A percentile compares a stretch with the other conserved stretches of the same genome.
Conservation (phyloP, 176 grass and related monocot species). For the Thinopyrum elongatum region DNA sequence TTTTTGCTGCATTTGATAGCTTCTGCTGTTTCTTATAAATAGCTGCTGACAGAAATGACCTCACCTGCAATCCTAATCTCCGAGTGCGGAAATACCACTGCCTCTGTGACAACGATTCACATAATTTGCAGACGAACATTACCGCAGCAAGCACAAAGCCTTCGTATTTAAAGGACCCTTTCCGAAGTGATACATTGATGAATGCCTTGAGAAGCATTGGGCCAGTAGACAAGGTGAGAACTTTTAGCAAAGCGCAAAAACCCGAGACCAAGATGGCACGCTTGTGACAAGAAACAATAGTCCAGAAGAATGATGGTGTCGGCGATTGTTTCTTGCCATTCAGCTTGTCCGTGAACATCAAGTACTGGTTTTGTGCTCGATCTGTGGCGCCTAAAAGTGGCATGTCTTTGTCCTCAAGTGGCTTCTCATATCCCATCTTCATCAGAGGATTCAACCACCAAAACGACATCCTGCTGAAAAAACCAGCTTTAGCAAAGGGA, state of each 20-base stretch:
- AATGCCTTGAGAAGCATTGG: constrained; percentile 80
- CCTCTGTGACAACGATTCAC: constrained; percentile 79
- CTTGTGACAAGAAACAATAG: constrained; percentile 73
- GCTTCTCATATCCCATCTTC: constrained; percentile 78
- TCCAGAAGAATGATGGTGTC: constrained; percentile 61
- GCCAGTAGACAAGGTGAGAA: constrained; percentile 63
- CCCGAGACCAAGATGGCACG: constrained; percentile 64
- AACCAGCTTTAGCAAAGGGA: constrained; percentile 63
- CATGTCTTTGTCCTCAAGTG: constrained; percentile 83
- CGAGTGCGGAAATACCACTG: constrained; percentile 93
- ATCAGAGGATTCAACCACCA: constrained; percentile 93
- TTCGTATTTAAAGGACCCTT: constrained; percentile 68
- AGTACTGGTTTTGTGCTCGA: constrained; percentile 51
- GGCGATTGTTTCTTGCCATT: constrained; percentile 26
- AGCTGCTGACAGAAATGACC: constrained; percentile 71
- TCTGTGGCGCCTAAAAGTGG: constrained; percentile 56
- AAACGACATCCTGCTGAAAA: constrained; percentile 75
- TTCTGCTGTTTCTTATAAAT: constrained; percentile 86
- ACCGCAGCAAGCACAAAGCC: constrained; percentile 47
- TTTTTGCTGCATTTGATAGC: constrained; percentile 69
- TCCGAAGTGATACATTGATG: constrained; percentile 68
- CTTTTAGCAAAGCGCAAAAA: constrained; percentile 79
- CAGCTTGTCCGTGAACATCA: constrained; percentile 58
- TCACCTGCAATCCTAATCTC: constrained; percentile 79
- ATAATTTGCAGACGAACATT: constrained; percentile 72